These are phyloP conservation scores for Boletellus deceptivus DNA, from an alignment of 1,284 basidiomycete species.

Conservation along the genomic window DNA sequence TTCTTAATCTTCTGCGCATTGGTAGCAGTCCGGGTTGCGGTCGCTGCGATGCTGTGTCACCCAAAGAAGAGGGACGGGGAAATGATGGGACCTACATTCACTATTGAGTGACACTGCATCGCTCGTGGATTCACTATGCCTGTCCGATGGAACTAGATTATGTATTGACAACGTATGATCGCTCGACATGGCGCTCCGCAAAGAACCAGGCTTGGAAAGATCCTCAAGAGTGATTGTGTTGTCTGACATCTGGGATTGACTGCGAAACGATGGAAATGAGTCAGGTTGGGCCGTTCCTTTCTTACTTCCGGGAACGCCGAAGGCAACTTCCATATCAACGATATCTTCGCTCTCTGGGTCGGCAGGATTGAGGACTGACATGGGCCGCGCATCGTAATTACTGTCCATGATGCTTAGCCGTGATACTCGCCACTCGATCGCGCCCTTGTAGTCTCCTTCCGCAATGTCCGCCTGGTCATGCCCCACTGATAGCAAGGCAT, in stretches of 20 bases:
- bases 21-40: constrained; percentile 31
- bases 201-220: constrained; percentile 18
- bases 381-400: constrained; percentile 42
- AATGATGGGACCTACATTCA: constrained; percentile 34
- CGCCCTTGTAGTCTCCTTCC: constrained; percentile 64
- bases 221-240: constrained; percentile 36
- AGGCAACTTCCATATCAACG: constrained; percentile 59
- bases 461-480: constrained; percentile 66
- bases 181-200: constrained; percentile 21
- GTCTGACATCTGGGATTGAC: constrained; percentile 36
- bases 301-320: constrained; percentile 36
- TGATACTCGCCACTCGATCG: constrained; percentile 72
- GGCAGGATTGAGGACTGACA: constrained; percentile 38
- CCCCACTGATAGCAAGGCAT: constrained; percentile 60
- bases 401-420: constrained; percentile 59
- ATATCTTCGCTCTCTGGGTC: constrained; percentile 52
- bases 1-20: constrained; percentile 65
- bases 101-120: constrained; percentile 30
- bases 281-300: constrained; percentile 23
- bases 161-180: constrained; percentile 28
- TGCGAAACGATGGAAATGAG: constrained; percentile 29
- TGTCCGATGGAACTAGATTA: constrained; percentile 26
- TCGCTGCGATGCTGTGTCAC: constrained; percentile 20
- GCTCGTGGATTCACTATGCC: constrained; percentile 19
- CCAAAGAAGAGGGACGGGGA: not conserved